Evolutionary conservation across 2,329 filamentous ascomycete species (phyloP).

Genomic region (Scytalidium sp.): DNA sequence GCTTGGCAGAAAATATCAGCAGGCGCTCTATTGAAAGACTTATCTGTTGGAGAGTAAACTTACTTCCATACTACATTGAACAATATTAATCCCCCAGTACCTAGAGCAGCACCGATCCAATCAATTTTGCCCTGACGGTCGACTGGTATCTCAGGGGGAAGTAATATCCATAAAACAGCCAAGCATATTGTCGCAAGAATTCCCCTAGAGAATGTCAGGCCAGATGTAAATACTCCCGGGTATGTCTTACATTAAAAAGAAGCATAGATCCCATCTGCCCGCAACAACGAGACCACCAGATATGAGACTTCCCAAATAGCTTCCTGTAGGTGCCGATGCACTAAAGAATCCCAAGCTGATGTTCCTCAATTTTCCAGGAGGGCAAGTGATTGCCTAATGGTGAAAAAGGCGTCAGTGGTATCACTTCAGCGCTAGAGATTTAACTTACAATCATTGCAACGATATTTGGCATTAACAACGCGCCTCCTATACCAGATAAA

Average conservation of each 20-base stretch:
- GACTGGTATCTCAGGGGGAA: background rate
- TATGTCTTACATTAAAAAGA: background rate
- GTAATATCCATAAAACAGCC: background rate
- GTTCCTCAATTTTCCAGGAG: slow-evolving; percentile 41
- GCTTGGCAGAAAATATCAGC: background rate
- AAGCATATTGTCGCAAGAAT: background rate
- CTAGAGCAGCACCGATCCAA: slow-evolving; percentile 34
- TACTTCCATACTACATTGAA: slow-evolving; percentile 49
- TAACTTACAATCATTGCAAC: slow-evolving; percentile 40
- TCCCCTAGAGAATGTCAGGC: background rate
- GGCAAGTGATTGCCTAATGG: slow-evolving; percentile 32
- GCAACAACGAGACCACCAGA: slow-evolving; percentile 31
- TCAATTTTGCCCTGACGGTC: slow-evolving; percentile 33
- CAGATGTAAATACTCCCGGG: background rate
- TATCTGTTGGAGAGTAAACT: background rate
- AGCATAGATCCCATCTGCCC: slow-evolving; percentile 34
- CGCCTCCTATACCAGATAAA: slow-evolving; percentile 45
- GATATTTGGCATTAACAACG: slow-evolving; percentile 45
- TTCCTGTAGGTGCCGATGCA: slow-evolving; percentile 41
- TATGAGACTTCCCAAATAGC: slow-evolving; percentile 34
- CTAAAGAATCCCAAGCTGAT: slow-evolving; percentile 40
- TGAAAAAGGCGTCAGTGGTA: background rate
- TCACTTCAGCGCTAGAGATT: background rate
- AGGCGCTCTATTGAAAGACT: background rate
- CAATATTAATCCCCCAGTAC: slow-evolving; percentile 34